Evolutionary conservation across 2,329 filamentous ascomycete genomes (phyloP).

Genomic region (Trichoderma simmonsii): DNA sequence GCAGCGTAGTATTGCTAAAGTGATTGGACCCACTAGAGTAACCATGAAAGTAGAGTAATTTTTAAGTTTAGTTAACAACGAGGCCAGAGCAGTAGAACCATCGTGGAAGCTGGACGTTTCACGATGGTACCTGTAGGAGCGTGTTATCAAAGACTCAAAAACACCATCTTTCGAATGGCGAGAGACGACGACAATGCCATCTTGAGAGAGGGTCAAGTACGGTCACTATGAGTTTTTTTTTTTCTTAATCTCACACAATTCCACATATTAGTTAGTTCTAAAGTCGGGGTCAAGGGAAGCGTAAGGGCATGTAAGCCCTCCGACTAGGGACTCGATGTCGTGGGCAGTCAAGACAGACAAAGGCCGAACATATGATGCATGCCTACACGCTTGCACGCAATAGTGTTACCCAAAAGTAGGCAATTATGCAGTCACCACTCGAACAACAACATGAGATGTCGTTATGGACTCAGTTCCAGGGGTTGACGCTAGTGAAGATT

Average conservation of each 20-base stretch:
- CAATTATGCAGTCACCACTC: background rate
- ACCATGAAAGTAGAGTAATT: slow-evolving; percentile 14
- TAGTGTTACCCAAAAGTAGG: background rate
- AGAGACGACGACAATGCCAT: background rate
- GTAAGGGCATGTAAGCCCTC: too few species aligned
- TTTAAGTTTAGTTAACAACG: background rate
- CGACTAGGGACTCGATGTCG: too few species aligned
- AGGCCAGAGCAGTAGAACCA: background rate
- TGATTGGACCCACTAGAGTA: background rate
- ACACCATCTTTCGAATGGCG: background rate
- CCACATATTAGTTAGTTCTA: background rate
- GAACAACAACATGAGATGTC: background rate
- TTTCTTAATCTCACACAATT: background rate
- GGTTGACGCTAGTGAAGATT: background rate
- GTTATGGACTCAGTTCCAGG: background rate
- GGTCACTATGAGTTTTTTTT: background rate
- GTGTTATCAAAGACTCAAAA: background rate
- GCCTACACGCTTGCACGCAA: background rate
- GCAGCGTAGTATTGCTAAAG: background rate
- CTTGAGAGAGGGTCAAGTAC: background rate
- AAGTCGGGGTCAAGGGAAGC: background rate
- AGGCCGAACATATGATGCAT: background rate
- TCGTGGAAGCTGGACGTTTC: background rate
- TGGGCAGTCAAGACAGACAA: background rate
- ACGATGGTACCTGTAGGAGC: background rate